Conservation (phyloP, 192 early-diverging fungal species). For the Backusella australiensis region DNA sequence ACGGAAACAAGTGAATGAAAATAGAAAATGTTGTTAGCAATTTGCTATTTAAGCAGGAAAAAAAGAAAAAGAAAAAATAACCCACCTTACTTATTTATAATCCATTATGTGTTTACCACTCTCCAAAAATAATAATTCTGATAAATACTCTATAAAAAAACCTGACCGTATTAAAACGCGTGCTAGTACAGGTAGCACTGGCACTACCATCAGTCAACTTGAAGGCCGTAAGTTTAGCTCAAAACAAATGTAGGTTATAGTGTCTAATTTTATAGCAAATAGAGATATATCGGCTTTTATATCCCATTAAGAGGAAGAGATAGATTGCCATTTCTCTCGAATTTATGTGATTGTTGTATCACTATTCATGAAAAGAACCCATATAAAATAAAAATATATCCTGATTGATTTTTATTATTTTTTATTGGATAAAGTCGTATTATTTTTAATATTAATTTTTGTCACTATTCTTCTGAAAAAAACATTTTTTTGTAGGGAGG, state of each 20-base stretch:
- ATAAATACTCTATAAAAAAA: not conserved
- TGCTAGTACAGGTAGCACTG: not conserved
- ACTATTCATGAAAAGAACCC: too few relatives aligned
- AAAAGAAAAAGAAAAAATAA: not conserved
- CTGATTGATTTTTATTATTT: too few relatives aligned
- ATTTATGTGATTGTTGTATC: not conserved
- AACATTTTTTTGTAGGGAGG: too few relatives aligned
- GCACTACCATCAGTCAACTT: not conserved
- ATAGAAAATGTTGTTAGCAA: not conserved
- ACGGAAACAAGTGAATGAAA: not conserved
- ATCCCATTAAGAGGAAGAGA: not conserved
- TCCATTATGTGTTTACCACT: not conserved
- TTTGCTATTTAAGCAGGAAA: not conserved
- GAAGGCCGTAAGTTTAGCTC: not conserved
- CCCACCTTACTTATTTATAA: not conserved
- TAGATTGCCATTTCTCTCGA: not conserved
- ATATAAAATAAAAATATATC: too few relatives aligned
- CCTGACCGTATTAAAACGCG: not conserved
- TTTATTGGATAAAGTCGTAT: too few relatives aligned
- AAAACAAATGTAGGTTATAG: not conserved
- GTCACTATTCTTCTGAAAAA: too few relatives aligned
- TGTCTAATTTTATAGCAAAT: not conserved
- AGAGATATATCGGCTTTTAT: not conserved
- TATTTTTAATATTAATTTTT: too few relatives aligned
- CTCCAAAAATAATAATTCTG: not conserved